Evolutionary conservation across 1,284 basidiomycete genomes (phyloP).

Genomic region (Rhodotorula sp.): DNA sequence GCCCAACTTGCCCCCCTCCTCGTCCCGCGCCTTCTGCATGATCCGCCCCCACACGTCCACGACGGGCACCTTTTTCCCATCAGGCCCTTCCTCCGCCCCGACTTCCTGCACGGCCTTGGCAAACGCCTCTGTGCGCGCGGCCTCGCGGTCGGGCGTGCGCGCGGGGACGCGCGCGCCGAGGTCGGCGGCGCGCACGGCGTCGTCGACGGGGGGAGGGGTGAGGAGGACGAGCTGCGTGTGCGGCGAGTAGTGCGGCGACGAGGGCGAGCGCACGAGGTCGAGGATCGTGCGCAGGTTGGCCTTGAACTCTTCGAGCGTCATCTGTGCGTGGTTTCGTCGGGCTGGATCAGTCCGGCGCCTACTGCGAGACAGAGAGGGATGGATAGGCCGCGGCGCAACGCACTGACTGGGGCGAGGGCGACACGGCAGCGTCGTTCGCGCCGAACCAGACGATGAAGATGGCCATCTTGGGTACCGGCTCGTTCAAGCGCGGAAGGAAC

Average conservation of each 20-base stretch:
- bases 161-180: slow-evolving; percentile 33
- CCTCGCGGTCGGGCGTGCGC: slow-evolving; percentile 54
- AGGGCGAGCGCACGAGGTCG: slow-evolving; percentile 61
- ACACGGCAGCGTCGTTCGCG: slow-evolving; percentile 57
- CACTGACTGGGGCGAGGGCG: slow-evolving; percentile 53
- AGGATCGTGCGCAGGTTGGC: slow-evolving; percentile 68
- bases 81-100: slow-evolving; percentile 52
- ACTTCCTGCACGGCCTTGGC: slow-evolving; percentile 68
- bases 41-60: slow-evolving; percentile 50
- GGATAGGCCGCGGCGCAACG: not conserved
- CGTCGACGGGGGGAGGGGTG: slow-evolving; percentile 79
- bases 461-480: slow-evolving; percentile 62
- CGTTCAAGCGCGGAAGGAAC: slow-evolving; percentile 60
- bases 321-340: slow-evolving; percentile 40
- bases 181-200: slow-evolving; percentile 50
- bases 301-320: slow-evolving; percentile 68
- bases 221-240: slow-evolving; percentile 75
- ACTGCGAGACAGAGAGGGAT: slow-evolving; percentile 7
- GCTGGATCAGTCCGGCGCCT: not conserved
- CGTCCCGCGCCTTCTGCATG: slow-evolving; percentile 22
- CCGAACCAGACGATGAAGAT: slow-evolving; percentile 85
- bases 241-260: slow-evolving; percentile 68
- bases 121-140: slow-evolving; percentile 65
- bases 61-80: slow-evolving; percentile 57
- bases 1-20: slow-evolving; percentile 24